Conservation (phyloP, 495 filamentous ascomycete genomes). For the Friedmanniomyces simplex region DNA sequence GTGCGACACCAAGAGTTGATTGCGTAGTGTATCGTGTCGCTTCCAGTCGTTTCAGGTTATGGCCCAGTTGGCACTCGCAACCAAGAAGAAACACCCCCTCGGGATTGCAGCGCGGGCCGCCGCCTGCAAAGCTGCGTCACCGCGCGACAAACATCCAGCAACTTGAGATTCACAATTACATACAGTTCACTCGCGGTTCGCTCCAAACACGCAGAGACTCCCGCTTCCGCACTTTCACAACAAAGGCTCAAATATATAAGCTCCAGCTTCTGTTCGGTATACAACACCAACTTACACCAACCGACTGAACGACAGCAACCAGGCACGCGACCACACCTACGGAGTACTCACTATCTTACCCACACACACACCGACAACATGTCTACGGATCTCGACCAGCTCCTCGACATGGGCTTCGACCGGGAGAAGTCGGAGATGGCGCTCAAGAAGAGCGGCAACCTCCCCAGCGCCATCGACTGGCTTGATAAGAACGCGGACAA, state of each 20-base stretch:
- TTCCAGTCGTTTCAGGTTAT: no score
- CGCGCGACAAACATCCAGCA: no score
- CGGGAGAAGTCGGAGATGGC: slow-evolving; percentile 68
- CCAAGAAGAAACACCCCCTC: not conserved
- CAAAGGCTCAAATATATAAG: slow-evolving; percentile 7
- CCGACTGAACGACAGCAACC: not conserved
- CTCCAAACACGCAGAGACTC: not conserved
- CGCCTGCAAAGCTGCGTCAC: not conserved
- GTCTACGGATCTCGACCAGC: slow-evolving; percentile 66
- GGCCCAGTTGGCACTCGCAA: not conserved
- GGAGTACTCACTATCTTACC: not conserved
- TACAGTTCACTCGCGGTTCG: not conserved
- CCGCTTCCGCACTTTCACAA: not conserved
- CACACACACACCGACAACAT: slow-evolving; percentile 37
- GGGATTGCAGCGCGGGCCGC: no score
- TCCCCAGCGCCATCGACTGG: slow-evolving; percentile 73
- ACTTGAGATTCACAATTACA: not conserved
- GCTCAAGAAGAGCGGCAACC: slow-evolving; percentile 61
- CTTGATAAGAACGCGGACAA: slow-evolving; percentile 82
- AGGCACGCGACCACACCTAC: not conserved
- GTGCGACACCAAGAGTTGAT: no score
- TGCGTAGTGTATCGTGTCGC: no score
- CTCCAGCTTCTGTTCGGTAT: slow-evolving; percentile 8
- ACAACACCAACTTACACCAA: slow-evolving; percentile 3
- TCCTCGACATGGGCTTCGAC: slow-evolving; percentile 95